phyloP scores from a whole-genome alignment of 2,329 filamentous ascomycete species.

The Trichoderma koningii region DNA sequence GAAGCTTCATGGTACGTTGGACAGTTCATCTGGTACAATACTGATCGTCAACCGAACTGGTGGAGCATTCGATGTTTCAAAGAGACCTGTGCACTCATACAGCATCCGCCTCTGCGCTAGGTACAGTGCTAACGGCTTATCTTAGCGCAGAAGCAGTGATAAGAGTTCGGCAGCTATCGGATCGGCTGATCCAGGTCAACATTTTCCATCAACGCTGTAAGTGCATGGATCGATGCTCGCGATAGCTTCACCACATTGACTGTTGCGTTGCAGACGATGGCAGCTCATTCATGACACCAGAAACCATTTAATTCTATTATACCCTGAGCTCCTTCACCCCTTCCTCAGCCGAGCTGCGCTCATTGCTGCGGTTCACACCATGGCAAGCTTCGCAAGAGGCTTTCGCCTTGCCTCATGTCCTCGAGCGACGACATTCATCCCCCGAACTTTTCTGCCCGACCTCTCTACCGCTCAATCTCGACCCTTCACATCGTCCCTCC shows the following conservation, averaged over 20 bases:
- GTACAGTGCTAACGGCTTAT: conserved; percentile 19
- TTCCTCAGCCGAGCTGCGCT: background rate
- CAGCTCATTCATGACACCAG: conserved; percentile 5
- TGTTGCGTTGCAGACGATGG: conserved; percentile 10
- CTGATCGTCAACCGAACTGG: background rate
- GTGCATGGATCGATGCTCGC: background rate
- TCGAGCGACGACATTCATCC: conserved; percentile 32
- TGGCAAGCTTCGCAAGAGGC: conserved; percentile 40
- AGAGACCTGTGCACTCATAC: background rate
- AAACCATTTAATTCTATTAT: background rate
- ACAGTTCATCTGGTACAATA: background rate
- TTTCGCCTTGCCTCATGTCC: conserved; percentile 36
- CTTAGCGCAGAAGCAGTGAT: conserved; percentile 14
- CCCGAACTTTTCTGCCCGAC: conserved; percentile 32
- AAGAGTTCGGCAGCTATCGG: background rate
- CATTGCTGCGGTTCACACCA: conserved; percentile 23
- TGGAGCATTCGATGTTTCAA: conserved; percentile 4
- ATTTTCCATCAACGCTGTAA: conserved; percentile 7
- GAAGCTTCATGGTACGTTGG: background rate
- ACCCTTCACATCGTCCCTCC: conserved; percentile 38
- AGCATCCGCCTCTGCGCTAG: background rate
- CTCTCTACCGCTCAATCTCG: conserved; percentile 32
- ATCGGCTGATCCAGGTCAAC: conserved; percentile 10
- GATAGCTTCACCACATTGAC: conserved; percentile 6
- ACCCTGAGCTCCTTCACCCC: no score